Base-by-base conservation (phyloP, 1,139 yeast species). In the Saccharomyces hybrid region DNA sequence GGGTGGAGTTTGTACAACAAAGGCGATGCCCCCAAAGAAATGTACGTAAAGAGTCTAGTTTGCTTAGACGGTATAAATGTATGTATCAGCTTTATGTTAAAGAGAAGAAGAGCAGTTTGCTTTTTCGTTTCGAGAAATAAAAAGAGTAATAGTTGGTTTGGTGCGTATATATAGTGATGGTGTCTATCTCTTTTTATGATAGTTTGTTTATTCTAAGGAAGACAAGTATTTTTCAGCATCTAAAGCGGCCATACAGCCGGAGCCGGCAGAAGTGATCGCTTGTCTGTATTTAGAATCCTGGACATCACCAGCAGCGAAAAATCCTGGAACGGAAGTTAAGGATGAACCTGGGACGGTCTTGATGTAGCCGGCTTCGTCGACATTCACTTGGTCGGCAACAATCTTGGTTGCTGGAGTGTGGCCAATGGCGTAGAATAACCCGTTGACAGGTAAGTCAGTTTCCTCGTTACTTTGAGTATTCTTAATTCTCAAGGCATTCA, bases 201-300 rank as follows among this genome's bases (percentile, higher is more conserved):
- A 13, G 13, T 38, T 2, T 13, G 5, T 38, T 3, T 69, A 73
- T 64, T 84, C 91, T 65, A 79, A 78, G 69, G 88, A 91, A 53
- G 91, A 76, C 62, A 91, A 73, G 71, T 80, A 87, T 73, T 82
- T 85, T 76, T 90, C 97, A 67, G 95, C 89, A 69, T 93, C 99
- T 61, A 93, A 80, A 59, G 96, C 99, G 64, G 99, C 99, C 97
- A 91, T 93, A 80, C 99, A 93, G 59, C 99, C 99, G 61, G 96
- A 82, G 69, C 99, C 99, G 31, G 99, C 99, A 70, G 97, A 90
- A 51, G 99, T 93, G 70, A 93, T 89, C 56, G 99, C 99, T 77
- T 93, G 99, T 84, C 99, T 88, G 75, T 91, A 93, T 71, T 82
- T 82, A 74, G 89, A 86, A 73, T 93, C 99, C 75, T 93, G 99